Base-by-base conservation (phyloP, 495 filamentous ascomycete genomes). In the Pyrenula aspistea region DNA sequence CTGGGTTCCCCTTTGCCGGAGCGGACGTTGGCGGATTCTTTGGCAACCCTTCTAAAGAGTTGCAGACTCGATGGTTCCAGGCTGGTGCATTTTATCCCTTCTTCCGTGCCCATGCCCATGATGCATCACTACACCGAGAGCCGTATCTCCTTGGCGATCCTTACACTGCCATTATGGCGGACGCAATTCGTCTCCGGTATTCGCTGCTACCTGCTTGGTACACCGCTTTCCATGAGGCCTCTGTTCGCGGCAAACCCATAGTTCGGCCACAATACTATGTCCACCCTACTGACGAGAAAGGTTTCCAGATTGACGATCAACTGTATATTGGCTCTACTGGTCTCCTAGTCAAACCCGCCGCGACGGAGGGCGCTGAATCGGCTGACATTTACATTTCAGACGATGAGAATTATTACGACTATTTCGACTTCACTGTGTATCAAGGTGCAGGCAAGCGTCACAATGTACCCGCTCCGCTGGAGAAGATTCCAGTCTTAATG, bases 11-110 rank as follows among this genome's bases (percentile, higher is more conserved):
- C 15, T 97, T 97, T 62, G 80, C 91, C 8, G 94, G 93, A 31
- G 92, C 93, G 21, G 93, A 98, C 68, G 93, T 98, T 15, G 94
- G 92, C 36, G 93, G 93, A 36, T 98, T 98, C 80, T 98, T 98
- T 64, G 90, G 93, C 53, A 96, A 98, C 70, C 93, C 93, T 0
- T 83, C 83, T 58, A 90, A 89, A 65, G 91, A 97, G 55, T 82
- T 98, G 8, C 76, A 92, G 54, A 88, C 88, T 2, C 83, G 93
- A 24, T 98, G 94, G 93, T 98, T 95, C 69, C 93, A 98, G 69
- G 82, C 90, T 47, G 94, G 93, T 55, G 89, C 89, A 48, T 98
- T 95, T 82, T 97, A 97, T 67, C 93, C 93, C 21, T 98, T 97
- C 78, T 95, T 96, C 86, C 87, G 93, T 48, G 93, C 80, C n/a